Evolutionary conservation across 2,329 filamentous ascomycete genomes (phyloP).

Genomic region (Aspergillus tamarii): DNA sequence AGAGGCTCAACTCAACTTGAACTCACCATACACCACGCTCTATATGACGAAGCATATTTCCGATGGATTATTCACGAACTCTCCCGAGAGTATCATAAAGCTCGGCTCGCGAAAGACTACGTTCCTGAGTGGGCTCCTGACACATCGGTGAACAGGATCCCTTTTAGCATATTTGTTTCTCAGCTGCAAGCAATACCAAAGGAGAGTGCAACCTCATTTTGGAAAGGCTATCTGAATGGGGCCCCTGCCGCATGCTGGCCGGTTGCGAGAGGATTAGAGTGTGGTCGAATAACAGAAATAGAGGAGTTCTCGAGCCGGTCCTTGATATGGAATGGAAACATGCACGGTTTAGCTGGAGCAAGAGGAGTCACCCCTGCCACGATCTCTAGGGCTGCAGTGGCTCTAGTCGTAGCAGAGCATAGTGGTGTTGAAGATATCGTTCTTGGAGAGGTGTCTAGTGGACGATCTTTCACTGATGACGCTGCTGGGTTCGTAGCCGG

Average conservation of each 20-base stretch:
- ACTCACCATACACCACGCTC: not conserved
- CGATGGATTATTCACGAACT: not conserved
- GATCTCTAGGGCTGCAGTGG: not conserved
- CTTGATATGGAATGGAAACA: not conserved
- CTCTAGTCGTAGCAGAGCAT: not conserved
- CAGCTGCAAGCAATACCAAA: not conserved
- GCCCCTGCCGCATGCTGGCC: not conserved
- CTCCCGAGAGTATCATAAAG: not conserved
- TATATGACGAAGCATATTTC: not conserved
- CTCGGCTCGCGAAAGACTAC: not conserved
- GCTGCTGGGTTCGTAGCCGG: not conserved
- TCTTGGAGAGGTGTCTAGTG: not conserved
- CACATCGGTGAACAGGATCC: not conserved
- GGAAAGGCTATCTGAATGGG: not conserved
- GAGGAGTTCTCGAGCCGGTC: not conserved
- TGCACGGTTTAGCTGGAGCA: not conserved
- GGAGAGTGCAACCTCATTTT: not conserved
- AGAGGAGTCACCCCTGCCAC: not conserved
- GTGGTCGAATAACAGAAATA: not conserved
- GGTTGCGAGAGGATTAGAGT: not conserved
- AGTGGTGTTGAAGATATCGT: not conserved
- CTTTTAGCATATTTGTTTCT: not conserved
- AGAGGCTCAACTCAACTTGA: not conserved
- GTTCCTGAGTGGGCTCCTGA: not conserved
- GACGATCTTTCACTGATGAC: not conserved